Conservation (phyloP, 257 asterid species). For the Solanum bukasovii region DNA sequence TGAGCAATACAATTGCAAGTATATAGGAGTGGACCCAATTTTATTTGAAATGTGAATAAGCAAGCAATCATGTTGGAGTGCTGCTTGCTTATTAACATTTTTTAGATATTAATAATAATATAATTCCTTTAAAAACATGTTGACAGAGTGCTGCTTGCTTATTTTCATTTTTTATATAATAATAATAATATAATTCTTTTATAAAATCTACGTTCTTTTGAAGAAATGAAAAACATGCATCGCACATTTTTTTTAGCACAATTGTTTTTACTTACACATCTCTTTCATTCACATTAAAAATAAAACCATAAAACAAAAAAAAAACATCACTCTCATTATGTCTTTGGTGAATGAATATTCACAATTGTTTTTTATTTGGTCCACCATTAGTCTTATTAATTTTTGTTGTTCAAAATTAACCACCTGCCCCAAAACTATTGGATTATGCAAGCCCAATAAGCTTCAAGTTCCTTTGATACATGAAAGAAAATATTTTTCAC, state of each 20-base stretch:
- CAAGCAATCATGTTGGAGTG: not conserved
- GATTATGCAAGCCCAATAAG: not conserved
- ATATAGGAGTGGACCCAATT: not conserved
- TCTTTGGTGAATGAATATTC: not conserved
- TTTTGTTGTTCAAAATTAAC: not conserved
- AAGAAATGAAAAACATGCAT: not conserved
- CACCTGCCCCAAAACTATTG: not conserved
- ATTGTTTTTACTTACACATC: not conserved
- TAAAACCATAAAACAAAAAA: not conserved
- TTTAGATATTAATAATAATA: no score
- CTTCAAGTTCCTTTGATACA: not conserved
- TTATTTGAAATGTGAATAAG: no score
- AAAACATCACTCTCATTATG: not conserved
- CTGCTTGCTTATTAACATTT: not conserved
- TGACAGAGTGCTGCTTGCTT: not conserved
- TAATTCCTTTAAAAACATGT: no score
- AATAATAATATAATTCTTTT: no score
- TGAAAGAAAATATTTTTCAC: no score
- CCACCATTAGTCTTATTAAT: not conserved
- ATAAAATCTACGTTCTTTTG: not conserved
- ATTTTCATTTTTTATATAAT: not conserved
- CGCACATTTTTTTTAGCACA: not conserved
- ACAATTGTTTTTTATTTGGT: not conserved
- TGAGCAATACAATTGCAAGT: no score
- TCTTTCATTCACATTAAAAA: not conserved